Percentiles rank a stretch among this genome's conserved stretches.
Conservation (phyloP, 768 basidiomycete species). For the Mycena vulgaris region DNA sequence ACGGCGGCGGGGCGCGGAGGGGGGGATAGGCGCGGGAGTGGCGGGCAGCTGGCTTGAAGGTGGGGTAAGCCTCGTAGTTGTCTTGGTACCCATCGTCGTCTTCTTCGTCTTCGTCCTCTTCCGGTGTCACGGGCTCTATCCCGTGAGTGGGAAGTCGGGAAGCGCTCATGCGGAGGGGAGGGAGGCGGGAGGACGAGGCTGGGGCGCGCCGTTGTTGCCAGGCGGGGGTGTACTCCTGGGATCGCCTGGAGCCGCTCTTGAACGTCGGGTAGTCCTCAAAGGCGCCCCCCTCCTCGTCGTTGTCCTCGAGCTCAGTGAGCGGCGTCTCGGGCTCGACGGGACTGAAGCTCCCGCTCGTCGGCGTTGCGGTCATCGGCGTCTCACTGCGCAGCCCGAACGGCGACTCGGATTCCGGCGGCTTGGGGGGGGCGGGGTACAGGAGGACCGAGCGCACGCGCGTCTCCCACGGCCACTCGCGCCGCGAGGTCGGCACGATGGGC, state of each 20-base stretch:
- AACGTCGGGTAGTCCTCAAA: conserved; percentile 31
- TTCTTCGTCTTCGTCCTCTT: not conserved
- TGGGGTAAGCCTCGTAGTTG: not conserved
- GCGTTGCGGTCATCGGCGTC: conserved; percentile 26
- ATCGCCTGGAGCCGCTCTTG: conserved; percentile 7
- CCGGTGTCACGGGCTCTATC: too few species aligned
- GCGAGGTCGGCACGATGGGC: conserved; percentile 6
- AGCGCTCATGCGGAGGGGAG: too few species aligned
- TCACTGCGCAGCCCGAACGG: conserved; percentile 18
- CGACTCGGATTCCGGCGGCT: not conserved
- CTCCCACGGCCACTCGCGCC: conserved; percentile 38
- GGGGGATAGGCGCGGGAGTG: not conserved
- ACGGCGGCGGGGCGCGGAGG: not conserved
- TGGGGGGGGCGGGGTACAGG: conserved; percentile 20
- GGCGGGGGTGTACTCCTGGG: not conserved
- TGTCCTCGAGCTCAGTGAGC: conserved; percentile 34
- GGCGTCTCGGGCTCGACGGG: conserved; percentile 33
- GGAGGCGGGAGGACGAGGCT: not conserved
- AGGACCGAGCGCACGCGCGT: conserved; percentile 36
- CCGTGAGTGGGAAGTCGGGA: too few species aligned
- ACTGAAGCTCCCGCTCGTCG: conserved; percentile 30
- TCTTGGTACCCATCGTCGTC: not conserved
- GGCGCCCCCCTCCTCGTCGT: conserved; percentile 22
- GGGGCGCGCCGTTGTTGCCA: not conserved
- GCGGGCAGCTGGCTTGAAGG: not conserved